Percentiles rank a stretch among this genome's conserved stretches.
Conservation (phyloP, 305 asterid species). For the Stenogyne calaminthoides region DNA sequence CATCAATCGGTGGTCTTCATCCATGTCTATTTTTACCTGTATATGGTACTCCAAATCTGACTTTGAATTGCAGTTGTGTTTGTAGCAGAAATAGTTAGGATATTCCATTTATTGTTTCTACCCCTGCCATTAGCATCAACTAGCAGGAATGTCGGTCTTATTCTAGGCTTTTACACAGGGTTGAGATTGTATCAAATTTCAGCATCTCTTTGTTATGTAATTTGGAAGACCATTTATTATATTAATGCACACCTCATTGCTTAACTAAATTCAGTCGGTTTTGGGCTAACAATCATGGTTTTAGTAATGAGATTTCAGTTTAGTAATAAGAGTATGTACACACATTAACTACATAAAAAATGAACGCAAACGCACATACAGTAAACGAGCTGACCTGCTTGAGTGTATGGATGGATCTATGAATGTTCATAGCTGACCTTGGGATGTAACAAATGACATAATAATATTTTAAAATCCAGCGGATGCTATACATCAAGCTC, state of each 20-base stretch:
- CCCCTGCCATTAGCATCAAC: constrained; percentile 18
- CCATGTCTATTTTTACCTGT: constrained; percentile 31
- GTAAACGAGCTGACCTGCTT: background rate
- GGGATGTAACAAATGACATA: too few species aligned
- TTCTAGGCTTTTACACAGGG: constrained; percentile 19
- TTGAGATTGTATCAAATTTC: constrained; percentile 24
- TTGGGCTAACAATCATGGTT: too few species aligned
- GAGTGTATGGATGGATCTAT: background rate
- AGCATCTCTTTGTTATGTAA: constrained; percentile 12
- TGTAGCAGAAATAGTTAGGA: constrained; percentile 38
- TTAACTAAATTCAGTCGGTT: too few species aligned
- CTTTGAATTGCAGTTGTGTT: constrained; percentile 24
- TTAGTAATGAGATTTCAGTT: too few species aligned
- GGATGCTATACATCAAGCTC: background rate
- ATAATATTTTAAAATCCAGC: too few species aligned
- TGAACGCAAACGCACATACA: background rate
- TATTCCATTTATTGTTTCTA: constrained; percentile 38
- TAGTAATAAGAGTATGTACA: background rate
- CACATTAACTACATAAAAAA: background rate
- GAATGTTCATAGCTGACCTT: background rate
- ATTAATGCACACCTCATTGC: background rate
- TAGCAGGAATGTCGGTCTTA: constrained; percentile 23
- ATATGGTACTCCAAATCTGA: constrained; percentile 31
- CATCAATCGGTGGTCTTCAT: constrained; percentile 10
- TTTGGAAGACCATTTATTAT: background rate